phyloP scores from a whole-genome alignment of 495 filamentous ascomycete species.

The Talaromyces wortmannii region DNA sequence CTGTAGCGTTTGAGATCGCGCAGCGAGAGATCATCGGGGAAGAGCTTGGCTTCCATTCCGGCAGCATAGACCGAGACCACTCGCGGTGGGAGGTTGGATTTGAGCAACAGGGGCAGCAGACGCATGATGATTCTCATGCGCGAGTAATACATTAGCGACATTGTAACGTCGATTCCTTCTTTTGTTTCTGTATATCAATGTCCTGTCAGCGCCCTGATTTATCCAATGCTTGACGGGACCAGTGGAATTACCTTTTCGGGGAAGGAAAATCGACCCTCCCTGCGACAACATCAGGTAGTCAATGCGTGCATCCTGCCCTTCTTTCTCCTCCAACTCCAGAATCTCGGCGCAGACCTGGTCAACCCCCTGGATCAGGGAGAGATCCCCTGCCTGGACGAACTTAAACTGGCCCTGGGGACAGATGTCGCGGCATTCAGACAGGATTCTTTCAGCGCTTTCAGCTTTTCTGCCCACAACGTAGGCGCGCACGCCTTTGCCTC shows the following conservation, averaged over 20 bases:
- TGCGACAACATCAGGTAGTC: slow-evolving; percentile 22
- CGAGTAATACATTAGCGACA: slow-evolving; percentile 22
- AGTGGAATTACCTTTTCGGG: slow-evolving; percentile 1
- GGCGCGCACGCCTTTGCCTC: slow-evolving; percentile 5
- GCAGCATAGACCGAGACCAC: slow-evolving; percentile 14
- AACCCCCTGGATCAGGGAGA: slow-evolving; percentile 17
- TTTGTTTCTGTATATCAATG: slow-evolving; percentile 8
- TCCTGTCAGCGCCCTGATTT: background rate
- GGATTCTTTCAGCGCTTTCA: slow-evolving; percentile 9
- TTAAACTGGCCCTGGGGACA: slow-evolving; percentile 13
- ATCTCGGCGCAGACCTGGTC: slow-evolving; percentile 21
- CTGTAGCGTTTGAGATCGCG: slow-evolving; percentile 5
- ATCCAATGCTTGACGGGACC: background rate
- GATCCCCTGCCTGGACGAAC: slow-evolving; percentile 16
- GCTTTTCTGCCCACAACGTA: slow-evolving; percentile 18
- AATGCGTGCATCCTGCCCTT: slow-evolving; percentile 4
- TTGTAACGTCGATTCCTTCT: slow-evolving; percentile 16
- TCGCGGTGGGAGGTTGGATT: slow-evolving; percentile 4
- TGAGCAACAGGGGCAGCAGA: slow-evolving; percentile 16
- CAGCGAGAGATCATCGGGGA: slow-evolving; percentile 11
- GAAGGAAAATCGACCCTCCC: slow-evolving; percentile 9
- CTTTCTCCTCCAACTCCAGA: slow-evolving; percentile 8
- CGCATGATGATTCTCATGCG: slow-evolving; percentile 18
- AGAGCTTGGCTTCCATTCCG: slow-evolving; percentile 6
- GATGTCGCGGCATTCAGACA: slow-evolving; percentile 6